Conservation (phyloP, 2,329 filamentous ascomycete species). For the Neophaeococcomyces mojaviensis region DNA sequence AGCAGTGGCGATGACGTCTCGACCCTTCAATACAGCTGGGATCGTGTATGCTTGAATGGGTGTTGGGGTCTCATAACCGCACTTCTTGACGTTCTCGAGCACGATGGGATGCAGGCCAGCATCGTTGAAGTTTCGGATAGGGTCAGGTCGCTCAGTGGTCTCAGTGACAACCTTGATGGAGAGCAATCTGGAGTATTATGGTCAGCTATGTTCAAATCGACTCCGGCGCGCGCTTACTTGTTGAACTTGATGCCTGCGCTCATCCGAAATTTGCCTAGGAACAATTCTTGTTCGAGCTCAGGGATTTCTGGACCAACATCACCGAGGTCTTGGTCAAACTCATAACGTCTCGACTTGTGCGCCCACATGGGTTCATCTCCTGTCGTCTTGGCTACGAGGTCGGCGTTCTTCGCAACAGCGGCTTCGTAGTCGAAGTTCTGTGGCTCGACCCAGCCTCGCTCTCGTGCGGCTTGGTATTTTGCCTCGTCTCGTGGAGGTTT, state of each 20-base stretch:
- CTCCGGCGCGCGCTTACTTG: constrained; percentile 40
- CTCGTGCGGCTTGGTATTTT: constrained; percentile 9
- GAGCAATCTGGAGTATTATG: constrained; percentile 31
- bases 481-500: constrained; percentile 8
- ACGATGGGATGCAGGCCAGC: constrained; percentile 82
- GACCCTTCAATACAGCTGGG: constrained; percentile 65
- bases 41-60: constrained; percentile 82
- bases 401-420: constrained; percentile 2
- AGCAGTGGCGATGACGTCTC: constrained; percentile 81
- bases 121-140: constrained; percentile 57
- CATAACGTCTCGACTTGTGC: constrained; percentile 60
- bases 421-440: constrained; percentile 14
- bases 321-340: constrained; percentile 78
- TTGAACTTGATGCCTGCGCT: constrained; percentile 56
- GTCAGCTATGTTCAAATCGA: constrained; percentile 4
- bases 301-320: constrained; percentile 69
- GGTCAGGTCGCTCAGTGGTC: constrained; percentile 39
- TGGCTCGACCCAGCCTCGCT: constrained; percentile 16
- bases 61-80: constrained; percentile 65
- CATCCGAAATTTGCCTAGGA: constrained; percentile 48
- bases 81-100: constrained; percentile 66
- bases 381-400: neutral
- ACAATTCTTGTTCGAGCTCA: constrained; percentile 69
- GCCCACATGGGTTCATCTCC: constrained; percentile 36
- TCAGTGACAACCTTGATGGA: constrained; percentile 46